These are phyloP conservation scores for Alternaria sp. DNA, from an alignment of 2,329 filamentous ascomycete genomes.

Conservation along the genomic window DNA sequence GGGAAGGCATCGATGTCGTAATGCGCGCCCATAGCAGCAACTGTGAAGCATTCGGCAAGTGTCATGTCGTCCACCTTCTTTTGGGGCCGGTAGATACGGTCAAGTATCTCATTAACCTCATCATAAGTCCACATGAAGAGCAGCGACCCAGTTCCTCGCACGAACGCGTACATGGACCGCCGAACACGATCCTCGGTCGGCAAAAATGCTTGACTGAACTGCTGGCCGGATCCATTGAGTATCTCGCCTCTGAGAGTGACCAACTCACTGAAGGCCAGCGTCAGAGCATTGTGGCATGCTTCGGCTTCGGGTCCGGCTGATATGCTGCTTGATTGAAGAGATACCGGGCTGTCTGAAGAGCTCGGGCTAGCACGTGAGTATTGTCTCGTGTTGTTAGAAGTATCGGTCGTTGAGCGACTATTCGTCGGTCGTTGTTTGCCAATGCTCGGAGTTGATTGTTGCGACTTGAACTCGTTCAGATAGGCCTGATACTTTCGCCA, in stretches of 20 bases:
- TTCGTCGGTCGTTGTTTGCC: slow-evolving; percentile 25
- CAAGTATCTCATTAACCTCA: slow-evolving; percentile 41
- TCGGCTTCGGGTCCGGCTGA: slow-evolving; percentile 33
- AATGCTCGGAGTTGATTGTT: slow-evolving; percentile 27
- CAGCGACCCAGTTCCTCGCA: slow-evolving; percentile 44
- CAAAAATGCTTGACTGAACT: slow-evolving; percentile 36
- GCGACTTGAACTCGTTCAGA: slow-evolving; percentile 42
- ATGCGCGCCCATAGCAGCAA: slow-evolving; percentile 47
- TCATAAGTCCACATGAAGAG: slow-evolving; percentile 44
- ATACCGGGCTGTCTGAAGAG: slow-evolving; percentile 37
- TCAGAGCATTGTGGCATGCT: slow-evolving; percentile 43
- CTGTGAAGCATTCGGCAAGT: slow-evolving; percentile 44
- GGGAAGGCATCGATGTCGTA: slow-evolving; percentile 47
- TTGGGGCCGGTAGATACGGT: slow-evolving; percentile 42
- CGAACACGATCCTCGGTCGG: slow-evolving; percentile 38
- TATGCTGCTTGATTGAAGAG: slow-evolving; percentile 28
- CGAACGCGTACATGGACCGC: slow-evolving; percentile 44
- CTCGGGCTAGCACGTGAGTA: slow-evolving; percentile 36
- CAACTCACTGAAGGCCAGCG: slow-evolving; percentile 44
- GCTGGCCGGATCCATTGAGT: slow-evolving; percentile 25
- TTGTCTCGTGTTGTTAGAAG: slow-evolving; percentile 30
- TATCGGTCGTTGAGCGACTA: slow-evolving; percentile 30
- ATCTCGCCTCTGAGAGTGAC: slow-evolving; percentile 41
- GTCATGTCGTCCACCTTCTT: slow-evolving; percentile 38
- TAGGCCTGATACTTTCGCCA: slow-evolving; percentile 48